Evolutionary conservation across 2,329 filamentous ascomycete genomes (phyloP).

Genomic region (Sarocladiaceae sp.): DNA sequence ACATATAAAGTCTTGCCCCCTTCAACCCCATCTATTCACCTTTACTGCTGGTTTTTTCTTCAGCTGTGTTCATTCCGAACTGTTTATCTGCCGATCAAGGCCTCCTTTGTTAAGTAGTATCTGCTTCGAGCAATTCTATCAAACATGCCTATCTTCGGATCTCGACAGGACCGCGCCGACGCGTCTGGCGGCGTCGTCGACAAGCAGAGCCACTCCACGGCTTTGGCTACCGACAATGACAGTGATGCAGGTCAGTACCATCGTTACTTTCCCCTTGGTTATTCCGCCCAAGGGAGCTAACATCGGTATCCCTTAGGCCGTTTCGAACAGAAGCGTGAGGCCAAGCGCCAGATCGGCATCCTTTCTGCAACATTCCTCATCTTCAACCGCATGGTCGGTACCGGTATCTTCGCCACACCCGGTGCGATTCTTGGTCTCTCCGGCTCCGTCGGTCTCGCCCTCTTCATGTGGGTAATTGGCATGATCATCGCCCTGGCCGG

Average conservation of each 20-base stretch:
- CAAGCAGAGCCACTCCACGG: not conserved
- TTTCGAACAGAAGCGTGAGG: slow-evolving; percentile 31
- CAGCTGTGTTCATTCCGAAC: not conserved
- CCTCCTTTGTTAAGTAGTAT: not conserved
- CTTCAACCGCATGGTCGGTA: slow-evolving; percentile 63
- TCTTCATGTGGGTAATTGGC: slow-evolving; percentile 60
- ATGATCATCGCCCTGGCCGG: slow-evolving; percentile 58
- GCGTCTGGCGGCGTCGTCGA: not conserved
- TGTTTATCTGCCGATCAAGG: not conserved
- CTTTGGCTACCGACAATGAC: not conserved
- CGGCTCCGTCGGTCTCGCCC: slow-evolving; percentile 55
- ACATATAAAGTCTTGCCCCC: not conserved
- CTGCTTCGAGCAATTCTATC: not conserved
- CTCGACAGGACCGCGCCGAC: not conserved
- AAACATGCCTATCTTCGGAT: not conserved
- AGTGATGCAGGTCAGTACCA: not conserved
- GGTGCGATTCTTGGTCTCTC: slow-evolving; percentile 50
- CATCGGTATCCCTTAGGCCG: slow-evolving; percentile 12
- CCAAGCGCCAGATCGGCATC: slow-evolving; percentile 51
- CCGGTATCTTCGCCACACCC: slow-evolving; percentile 62
- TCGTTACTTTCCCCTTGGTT: not conserved
- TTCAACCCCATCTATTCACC: no score
- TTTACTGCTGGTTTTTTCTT: not conserved
- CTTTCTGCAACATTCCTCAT: slow-evolving; percentile 55
- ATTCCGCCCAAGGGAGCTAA: not conserved